A percentile compares a stretch with the other conserved stretches of the same genome.
These are phyloP conservation scores for Globisporangium cylindrosporum DNA, from an alignment of 352 stramenopile species.

Conservation along the genomic window DNA sequence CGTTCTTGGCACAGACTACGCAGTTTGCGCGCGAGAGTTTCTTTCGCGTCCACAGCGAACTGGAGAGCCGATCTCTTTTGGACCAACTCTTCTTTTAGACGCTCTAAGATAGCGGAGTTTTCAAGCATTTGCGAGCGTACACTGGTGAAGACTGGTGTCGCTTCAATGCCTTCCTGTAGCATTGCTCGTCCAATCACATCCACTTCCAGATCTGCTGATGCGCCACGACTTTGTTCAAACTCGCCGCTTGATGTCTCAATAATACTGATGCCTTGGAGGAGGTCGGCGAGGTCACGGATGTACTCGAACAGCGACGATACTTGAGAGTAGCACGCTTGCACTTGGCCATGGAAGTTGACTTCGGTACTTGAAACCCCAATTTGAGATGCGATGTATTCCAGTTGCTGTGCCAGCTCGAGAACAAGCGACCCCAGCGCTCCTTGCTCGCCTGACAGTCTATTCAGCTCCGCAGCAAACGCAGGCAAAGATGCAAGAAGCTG, in stretches of 20 bases:
- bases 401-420: constrained; percentile 47
- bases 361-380: constrained; percentile 15
- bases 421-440: constrained; percentile 27
- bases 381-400: constrained; percentile 45
- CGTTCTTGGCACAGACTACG: constrained; percentile 20
- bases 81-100: constrained; percentile 17
- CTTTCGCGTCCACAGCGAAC: constrained; percentile 14
- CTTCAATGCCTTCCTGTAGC: constrained; percentile 24
- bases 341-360: constrained; percentile 25
- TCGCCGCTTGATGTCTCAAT: constrained; percentile 45
- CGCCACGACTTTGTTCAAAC: neutral
- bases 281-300: constrained; percentile 34
- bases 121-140: constrained; percentile 10
- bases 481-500: constrained; percentile 42
- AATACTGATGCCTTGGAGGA: constrained; percentile 51
- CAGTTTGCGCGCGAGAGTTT: constrained; percentile 14
- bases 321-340: constrained; percentile 39
- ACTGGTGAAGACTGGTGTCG: constrained; percentile 13
- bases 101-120: neutral
- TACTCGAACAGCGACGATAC: constrained; percentile 37
- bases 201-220: constrained; percentile 40
- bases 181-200: constrained; percentile 33
- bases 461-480: constrained; percentile 36
- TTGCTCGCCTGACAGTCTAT: constrained; percentile 35
- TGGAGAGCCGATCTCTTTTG: constrained; percentile 16